Conservation (phyloP, 345 rosid genomes). For the Microthlaspi erraticum region DNA sequence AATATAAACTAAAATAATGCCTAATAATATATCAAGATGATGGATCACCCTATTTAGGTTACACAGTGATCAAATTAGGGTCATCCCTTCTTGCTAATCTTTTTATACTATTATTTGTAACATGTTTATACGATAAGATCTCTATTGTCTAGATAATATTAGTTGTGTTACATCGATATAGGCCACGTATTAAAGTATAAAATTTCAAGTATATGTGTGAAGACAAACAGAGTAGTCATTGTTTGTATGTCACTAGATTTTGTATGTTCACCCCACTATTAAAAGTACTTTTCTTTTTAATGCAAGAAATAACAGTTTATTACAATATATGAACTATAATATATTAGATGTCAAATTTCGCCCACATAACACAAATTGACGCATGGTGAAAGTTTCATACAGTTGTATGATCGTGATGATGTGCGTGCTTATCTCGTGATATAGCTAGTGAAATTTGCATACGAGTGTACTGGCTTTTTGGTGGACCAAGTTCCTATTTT, state of each 20-base stretch:
- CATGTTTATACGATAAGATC: background rate
- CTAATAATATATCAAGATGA: background rate
- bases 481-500: slow-evolving; percentile 30
- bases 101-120: background rate
- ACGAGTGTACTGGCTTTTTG: slow-evolving; percentile 26
- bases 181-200: slow-evolving; percentile 21
- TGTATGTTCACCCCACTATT: slow-evolving; percentile 42
- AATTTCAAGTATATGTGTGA: slow-evolving; percentile 29
- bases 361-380: background rate
- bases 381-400: slow-evolving; percentile 24
- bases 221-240: slow-evolving; percentile 36
- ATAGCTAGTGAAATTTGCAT: slow-evolving; percentile 26
- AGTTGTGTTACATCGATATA: slow-evolving; percentile 26
- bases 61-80: background rate
- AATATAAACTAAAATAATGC: background rate
- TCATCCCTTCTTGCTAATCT: slow-evolving; percentile 1
- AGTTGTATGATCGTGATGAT: slow-evolving; percentile 37
- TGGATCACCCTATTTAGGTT: background rate
- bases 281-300: slow-evolving; percentile 21
- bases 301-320: slow-evolving; percentile 27
- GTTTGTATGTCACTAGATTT: slow-evolving; percentile 43
- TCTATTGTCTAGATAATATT: background rate
- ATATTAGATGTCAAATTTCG: slow-evolving; percentile 30
- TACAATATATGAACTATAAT: slow-evolving; percentile 36
- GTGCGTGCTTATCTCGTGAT: slow-evolving; percentile 38